Evolutionary conservation across 2,329 filamentous ascomycete genomes (phyloP), one percentile per base, ranked within the genome.

Genomic region (Penicillium digitatum): DNA sequence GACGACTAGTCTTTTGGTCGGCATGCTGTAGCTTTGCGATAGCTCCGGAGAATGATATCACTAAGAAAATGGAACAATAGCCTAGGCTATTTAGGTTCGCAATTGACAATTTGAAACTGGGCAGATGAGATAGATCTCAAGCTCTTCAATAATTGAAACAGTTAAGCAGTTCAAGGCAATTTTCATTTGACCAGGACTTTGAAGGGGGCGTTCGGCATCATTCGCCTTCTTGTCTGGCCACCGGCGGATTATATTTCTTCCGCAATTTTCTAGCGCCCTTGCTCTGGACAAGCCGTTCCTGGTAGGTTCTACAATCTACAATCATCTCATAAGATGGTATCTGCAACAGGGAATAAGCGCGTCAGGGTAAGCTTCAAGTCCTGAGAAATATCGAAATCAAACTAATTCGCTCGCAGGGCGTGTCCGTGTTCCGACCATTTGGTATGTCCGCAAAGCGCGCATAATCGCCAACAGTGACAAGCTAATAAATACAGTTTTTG

Each of bases 1-100:
- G 52, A 99, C 91, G 39, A 97, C 86, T 40, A 99, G 80, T 74
- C 85, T 87, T 77, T 91, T 96, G 54, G 84, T 79, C 47, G 81
- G 80, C 61, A 81, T 78, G 50, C 81, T 68, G 18, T 39, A 52
- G 53, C 56, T 55, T 18, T 45, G 27, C 57, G 48, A 54, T 59
- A 60, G 57, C 48, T 58, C 26, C 5, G 34, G 44, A 26, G 20
- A 52, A 55, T 51, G 52, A 55, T 55, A 24, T 51, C 52, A 55
- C 38, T 11, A 38, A 26, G 34, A 20, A 34, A 42, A 26, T 24
- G 20, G 27, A 39, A 39, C 26, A 12, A 14, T 20, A 26, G 1
- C 22, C 32, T 18, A n/a, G 11, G 18, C 12, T 24, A 55, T 67
- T 62, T 37, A 35, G 48, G 39, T n/a, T 52, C 12, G 24, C 12